A percentile compares a stretch with the other conserved stretches of the same genome.
Conservation (phyloP, 257 asterid genomes). For the Penstemon newberryi region DNA sequence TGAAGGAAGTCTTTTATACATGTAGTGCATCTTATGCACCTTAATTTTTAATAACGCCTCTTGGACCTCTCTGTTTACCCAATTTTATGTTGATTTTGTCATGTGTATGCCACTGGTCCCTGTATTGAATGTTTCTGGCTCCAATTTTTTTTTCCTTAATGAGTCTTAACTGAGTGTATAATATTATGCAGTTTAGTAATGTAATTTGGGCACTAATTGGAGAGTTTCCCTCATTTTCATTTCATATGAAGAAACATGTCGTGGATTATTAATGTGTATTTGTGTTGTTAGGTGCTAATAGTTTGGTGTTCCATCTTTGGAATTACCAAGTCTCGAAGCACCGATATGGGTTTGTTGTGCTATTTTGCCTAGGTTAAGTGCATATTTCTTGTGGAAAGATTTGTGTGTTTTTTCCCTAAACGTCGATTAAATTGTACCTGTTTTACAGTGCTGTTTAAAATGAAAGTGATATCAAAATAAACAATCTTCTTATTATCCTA, state of each 20-base stretch:
- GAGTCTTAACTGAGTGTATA: background rate
- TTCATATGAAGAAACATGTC: background rate
- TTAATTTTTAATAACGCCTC: too few species aligned
- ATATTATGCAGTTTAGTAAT: slow-evolving; percentile 3
- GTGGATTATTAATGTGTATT: background rate
- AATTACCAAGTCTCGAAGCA: background rate
- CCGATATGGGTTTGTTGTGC: background rate
- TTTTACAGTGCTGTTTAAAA: background rate
- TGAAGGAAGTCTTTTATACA: too few species aligned
- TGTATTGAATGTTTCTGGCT: slow-evolving; percentile 1
- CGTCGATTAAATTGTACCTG: background rate
- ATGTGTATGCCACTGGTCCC: background rate
- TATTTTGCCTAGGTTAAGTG: background rate
- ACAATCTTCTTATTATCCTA: background rate
- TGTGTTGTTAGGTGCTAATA: background rate
- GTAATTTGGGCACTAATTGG: background rate
- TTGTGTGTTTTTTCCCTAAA: background rate
- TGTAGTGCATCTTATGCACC: too few species aligned
- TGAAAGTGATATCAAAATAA: background rate
- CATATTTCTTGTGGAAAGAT: slow-evolving; percentile 3
- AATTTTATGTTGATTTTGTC: slow-evolving; percentile 5
- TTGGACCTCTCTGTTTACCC: slow-evolving; percentile 1
- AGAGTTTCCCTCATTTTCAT: background rate
- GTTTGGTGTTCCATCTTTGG: background rate
- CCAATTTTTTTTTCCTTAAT: background rate